These are phyloP conservation scores for Drechslerella dactyloides DNA, from an alignment of 2,329 filamentous ascomycete species.

Conservation along the genomic window DNA sequence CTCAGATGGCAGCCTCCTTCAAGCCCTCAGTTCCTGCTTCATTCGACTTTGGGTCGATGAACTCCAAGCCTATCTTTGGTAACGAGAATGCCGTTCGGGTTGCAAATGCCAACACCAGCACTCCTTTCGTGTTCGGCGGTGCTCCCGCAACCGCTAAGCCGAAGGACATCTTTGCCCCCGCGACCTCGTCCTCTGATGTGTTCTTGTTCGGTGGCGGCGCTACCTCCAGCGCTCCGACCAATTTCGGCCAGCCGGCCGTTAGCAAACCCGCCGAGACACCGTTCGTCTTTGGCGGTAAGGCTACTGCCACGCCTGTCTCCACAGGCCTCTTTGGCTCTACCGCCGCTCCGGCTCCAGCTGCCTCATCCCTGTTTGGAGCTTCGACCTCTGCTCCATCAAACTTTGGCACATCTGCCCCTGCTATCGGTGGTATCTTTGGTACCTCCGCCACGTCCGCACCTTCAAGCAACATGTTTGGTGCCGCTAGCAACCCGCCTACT, in stretches of 20 bases:
- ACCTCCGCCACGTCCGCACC: conserved; percentile 18
- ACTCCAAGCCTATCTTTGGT: conserved; percentile 35
- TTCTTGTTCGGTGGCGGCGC: conserved; percentile 35
- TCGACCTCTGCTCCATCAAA: conserved; percentile 12
- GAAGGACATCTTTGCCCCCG: conserved; percentile 4
- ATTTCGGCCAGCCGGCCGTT: neutral
- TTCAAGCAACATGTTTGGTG: conserved; percentile 21
- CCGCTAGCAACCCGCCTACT: conserved; percentile 28
- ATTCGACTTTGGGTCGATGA: conserved; percentile 43
- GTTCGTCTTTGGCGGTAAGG: conserved; percentile 31
- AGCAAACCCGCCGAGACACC: conserved; percentile 29
- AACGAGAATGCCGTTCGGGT: conserved; percentile 19
- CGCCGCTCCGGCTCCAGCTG: conserved; percentile 13
- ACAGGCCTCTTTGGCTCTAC: conserved; percentile 25
- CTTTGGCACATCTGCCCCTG: conserved; percentile 5
- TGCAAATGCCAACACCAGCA: conserved; percentile 14
- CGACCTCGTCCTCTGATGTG: neutral
- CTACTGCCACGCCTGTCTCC: conserved; percentile 14
- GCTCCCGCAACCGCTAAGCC: conserved; percentile 3
- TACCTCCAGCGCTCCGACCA: neutral
- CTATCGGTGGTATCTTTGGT: conserved; percentile 12
- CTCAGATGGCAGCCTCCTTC: conserved; percentile 34
- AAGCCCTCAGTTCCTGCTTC: conserved; percentile 32
- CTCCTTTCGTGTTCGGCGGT: conserved; percentile 29
- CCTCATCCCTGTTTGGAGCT: conserved; percentile 23